Conservation (phyloP, 148 eudicot genomes). For the Suaeda aralocaspica region DNA sequence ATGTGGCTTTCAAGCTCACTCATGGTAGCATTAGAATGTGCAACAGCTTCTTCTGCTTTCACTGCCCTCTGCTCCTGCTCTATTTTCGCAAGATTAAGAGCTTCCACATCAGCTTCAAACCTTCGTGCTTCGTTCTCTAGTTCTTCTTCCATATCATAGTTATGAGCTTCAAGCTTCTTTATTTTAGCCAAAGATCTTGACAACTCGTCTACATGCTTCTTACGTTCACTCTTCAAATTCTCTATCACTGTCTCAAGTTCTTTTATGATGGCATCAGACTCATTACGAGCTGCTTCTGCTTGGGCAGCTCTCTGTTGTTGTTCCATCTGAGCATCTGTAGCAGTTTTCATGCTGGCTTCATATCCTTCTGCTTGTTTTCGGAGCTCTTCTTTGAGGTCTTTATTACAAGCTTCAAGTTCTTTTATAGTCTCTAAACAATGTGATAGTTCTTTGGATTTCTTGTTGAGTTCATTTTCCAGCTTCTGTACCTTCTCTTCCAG, state of each 20-base stretch:
- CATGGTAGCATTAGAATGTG: slow-evolving; percentile 23
- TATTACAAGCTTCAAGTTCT: slow-evolving; percentile 31
- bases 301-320: slow-evolving; percentile 29
- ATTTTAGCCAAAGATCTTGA: slow-evolving; percentile 24
- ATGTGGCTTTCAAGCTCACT: slow-evolving; percentile 53
- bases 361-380: slow-evolving; percentile 28
- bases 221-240: slow-evolving; percentile 31
- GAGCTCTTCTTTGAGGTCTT: slow-evolving; percentile 24
- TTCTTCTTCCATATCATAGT: slow-evolving; percentile 28
- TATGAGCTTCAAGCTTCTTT: slow-evolving; percentile 32
- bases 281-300: slow-evolving; percentile 28
- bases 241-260: slow-evolving; percentile 28
- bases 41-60: slow-evolving; percentile 26
- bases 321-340: slow-evolving; percentile 19
- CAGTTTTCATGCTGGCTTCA: slow-evolving; percentile 21
- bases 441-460: slow-evolving; percentile 31
- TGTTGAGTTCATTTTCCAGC: slow-evolving; percentile 35
- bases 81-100: slow-evolving; percentile 30
- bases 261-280: slow-evolving; percentile 22
- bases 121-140: slow-evolving; percentile 29
- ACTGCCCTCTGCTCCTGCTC: slow-evolving; percentile 35
- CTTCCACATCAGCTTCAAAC: slow-evolving; percentile 35
- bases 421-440: slow-evolving; percentile 25
- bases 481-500: slow-evolving; percentile 29
- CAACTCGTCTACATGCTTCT: slow-evolving; percentile 24